These are phyloP conservation scores for Angomonas deanei DNA, from an alignment of 208 protist species.

Conservation along the genomic window DNA sequence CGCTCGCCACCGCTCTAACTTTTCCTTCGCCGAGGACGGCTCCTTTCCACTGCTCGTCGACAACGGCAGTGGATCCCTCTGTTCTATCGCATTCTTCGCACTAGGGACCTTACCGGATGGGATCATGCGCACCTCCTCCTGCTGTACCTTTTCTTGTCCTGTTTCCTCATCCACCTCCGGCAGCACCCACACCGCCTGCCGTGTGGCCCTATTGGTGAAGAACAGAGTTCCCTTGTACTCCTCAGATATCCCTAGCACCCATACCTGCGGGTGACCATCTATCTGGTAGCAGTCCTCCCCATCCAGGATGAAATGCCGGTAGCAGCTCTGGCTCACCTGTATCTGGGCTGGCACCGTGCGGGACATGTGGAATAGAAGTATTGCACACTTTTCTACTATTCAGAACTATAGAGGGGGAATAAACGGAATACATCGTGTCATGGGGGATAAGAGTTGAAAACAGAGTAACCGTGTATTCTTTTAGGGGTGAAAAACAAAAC, in stretches of 20 bases:
- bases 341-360: constrained; percentile 39
- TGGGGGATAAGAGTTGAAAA: no score
- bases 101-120: constrained; percentile 10
- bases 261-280: constrained; percentile 24
- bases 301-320: constrained; percentile 33
- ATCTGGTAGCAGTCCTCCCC: constrained; percentile 39
- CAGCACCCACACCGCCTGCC: constrained; percentile 56
- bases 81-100: not conserved
- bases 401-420: not conserved
- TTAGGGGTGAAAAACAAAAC: not conserved
- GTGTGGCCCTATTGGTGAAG: constrained; percentile 39
- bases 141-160: constrained; percentile 16
- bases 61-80: not conserved
- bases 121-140: constrained; percentile 17
- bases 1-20: not conserved
- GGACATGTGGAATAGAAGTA: not conserved
- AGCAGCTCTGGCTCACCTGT: constrained; percentile 38
- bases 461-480: no score
- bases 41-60: not conserved
- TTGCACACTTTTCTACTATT: not conserved
- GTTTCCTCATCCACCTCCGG: constrained; percentile 30
- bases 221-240: constrained; percentile 55
- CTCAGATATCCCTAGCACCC: constrained; percentile 45
- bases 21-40: not conserved
- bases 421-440: not conserved